Base-by-base conservation (phyloP, 2,329 filamentous ascomycete species). In the Botrytis fragariae region DNA sequence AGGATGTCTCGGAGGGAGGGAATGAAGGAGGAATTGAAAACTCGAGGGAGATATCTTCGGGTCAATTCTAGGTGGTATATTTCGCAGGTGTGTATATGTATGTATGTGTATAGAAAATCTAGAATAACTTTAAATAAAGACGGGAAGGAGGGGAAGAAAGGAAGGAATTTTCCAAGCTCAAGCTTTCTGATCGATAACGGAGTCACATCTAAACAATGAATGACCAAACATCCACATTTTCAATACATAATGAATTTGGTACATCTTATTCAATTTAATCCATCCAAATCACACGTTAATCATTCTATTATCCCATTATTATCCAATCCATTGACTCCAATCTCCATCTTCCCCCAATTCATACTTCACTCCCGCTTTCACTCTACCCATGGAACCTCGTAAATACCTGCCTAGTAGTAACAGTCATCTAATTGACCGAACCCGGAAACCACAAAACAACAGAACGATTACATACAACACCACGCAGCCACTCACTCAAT, bases 131-230 rank as follows among this genome's bases (percentile, higher is more conserved):
- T 16, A 29, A n/a, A 29, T n/a, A 42, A 20, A 29, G 37, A 44
- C 39, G n/a, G 37, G 37, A 32, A 44, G n/a, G 25, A 42, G 61
- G 61, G n/a, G n/a, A 39, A 39, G 32, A 25, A 54, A 67, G 45
- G 45, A 69, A 68, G 65, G 35, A 54, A 68, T 57, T 69, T 59
- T 44, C 37, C 35, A 42, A 29, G 32, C 18, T 32, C 48, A 57
- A 57, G 65, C 48, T 57, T 29, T 57, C n/a, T 44, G n/a, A n/a
- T 68, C 37, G 65, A 68, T 68, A 68, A 68, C 65, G 65, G 65
- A 68, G 65, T 54, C 44, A 54, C 32, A 68, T 57, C 35, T 42
- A 9, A 54, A 57, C 35, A 29, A 57, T 42, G 10, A 32, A 68
- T 68, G 64, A 68, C 64, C 48, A 54, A 57, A 68, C 48, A 18